Evolutionary conservation across 139 green algal species (phyloP), one percentile per base, ranked within the genome.

Genomic region (Micromonas commoda): DNA sequence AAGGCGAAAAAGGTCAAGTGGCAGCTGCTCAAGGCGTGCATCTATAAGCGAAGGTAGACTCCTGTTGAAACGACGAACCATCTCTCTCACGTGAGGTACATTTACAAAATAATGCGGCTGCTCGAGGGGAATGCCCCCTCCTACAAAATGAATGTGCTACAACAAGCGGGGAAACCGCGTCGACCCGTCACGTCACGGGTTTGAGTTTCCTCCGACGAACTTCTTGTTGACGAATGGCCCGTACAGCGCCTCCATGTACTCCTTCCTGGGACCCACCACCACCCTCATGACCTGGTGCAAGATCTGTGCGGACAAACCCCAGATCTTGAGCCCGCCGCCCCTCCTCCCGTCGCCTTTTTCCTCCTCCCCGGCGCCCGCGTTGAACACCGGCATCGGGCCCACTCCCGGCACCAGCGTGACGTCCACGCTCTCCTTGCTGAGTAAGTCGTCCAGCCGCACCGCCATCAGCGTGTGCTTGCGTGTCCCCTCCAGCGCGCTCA

Each of bases 41-140:
- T 89, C 29, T 96, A 96, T 82, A 96, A 94, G 83, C 84, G 86
- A 65, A 78, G 90, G 2, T 96, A 72, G 28, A 39, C 4, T n/a
- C 4, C n/a, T n/a, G n/a, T n/a, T n/a, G 26, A 39, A 21, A 39
- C 19, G 32, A 28, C 32, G 16, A 16, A 26, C 32, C 16, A 16
- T 69, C n/a, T n/a, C n/a, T n/a, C n/a, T n/a, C n/a, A n/a, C n/a
- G n/a, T n/a, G n/a, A n/a, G n/a, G n/a, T n/a, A n/a, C n/a, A n/a
- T n/a, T n/a, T n/a, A n/a, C n/a, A n/a, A n/a, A n/a, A n/a, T n/a
- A n/a, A n/a, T n/a, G n/a, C n/a, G n/a, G n/a, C n/a, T n/a, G n/a
- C n/a, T n/a, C n/a, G n/a, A n/a, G n/a, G n/a, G n/a, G n/a, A n/a
- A n/a, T n/a, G n/a, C n/a, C n/a, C n/a, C n/a, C n/a, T n/a, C n/a